Percentiles rank a stretch among this genome's conserved stretches.
phyloP scores from a whole-genome alignment of 1,284 basidiomycete genomes.

The Ustanciosporium gigantosporum region DNA sequence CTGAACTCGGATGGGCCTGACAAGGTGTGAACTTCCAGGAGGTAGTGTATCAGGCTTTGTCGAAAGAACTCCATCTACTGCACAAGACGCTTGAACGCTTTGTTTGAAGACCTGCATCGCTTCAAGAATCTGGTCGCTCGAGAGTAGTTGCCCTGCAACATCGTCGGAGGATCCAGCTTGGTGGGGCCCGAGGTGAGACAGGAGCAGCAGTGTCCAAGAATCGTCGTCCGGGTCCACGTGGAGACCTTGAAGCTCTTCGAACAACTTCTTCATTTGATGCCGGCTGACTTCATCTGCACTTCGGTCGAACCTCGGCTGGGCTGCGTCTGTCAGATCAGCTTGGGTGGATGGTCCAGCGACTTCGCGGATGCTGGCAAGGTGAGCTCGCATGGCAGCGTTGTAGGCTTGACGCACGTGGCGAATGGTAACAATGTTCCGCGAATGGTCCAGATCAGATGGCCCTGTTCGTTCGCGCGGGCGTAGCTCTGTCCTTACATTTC shows the following conservation, averaged over 20 bases:
- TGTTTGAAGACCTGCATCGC: slow-evolving; percentile 4
- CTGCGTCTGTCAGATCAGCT: not conserved
- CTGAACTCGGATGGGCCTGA: too few relatives aligned
- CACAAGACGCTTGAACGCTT: not conserved
- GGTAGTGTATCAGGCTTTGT: too few relatives aligned
- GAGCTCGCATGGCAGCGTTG: slow-evolving; percentile 26
- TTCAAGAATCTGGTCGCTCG: not conserved
- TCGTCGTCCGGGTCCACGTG: slow-evolving; percentile 17
- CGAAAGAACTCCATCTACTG: too few relatives aligned
- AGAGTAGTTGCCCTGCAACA: not conserved
- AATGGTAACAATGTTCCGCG: not conserved
- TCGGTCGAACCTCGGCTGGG: not conserved
- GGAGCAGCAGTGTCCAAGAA: slow-evolving; percentile 18
- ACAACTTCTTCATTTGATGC: slow-evolving; percentile 6
- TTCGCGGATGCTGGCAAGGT: not conserved
- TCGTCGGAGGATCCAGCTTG: too few relatives aligned
- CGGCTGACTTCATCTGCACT: not conserved
- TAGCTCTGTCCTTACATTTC: too few relatives aligned
- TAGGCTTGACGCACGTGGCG: slow-evolving; percentile 16
- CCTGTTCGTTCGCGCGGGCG: too few relatives aligned
- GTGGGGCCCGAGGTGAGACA: too few relatives aligned
- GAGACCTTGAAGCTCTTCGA: slow-evolving; percentile 16
- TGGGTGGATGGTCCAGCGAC: not conserved
- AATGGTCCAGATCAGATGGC: too few relatives aligned
- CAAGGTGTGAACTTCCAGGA: too few relatives aligned